Base-by-base conservation (phyloP, 495 filamentous ascomycete genomes). In the Hypomontagnella submonticulosa region DNA sequence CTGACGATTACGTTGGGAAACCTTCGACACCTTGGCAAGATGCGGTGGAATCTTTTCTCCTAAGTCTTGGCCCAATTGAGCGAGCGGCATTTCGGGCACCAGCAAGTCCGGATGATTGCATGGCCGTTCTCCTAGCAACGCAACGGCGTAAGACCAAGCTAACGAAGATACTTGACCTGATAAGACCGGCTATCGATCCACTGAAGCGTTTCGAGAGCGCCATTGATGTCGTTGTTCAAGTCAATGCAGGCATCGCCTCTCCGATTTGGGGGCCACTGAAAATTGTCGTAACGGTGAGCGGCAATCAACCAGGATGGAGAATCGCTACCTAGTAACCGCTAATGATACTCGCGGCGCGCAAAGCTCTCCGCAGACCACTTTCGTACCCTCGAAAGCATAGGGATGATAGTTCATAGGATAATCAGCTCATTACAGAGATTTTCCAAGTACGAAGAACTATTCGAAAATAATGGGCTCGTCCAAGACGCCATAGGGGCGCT, bases 371-470 rank as follows among this genome's bases (percentile, higher is more conserved):
- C 64, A 23, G 71, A 73, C 43, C 64, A 71, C 46, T 69, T 71
- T 50, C 69, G 56, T 30, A 71, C 71, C 5, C 42, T 71, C 4
- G 63, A 73, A 43, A 71, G 53, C 37, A 50, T 73, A 57, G 63
- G 64, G 16, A 69, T 71, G 63, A 68, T 69, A 11, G 42, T 73
- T 1, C 55, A 71, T 42, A 56, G 65, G 36, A 49, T 73, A 19
- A 64, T 73, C 18, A 68, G 68, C 33, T 71, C 70, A 12, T 38
- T 73, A 13, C 60, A 73, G 54, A 53, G 70, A 33, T 69, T 69
- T 30, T 58, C 69, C 43, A 65, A 71, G 43, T 73, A 73, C 19
- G 70, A 73, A 49, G 55, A 61, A 11, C 38, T 73, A 12, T 73
- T 73, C 18, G 52, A 57, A 20, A 58, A 61, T 32, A 69, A 66